A percentile compares a stretch with the other conserved stretches of the same genome.
These are phyloP conservation scores for Russula emetica DNA, from an alignment of 768 basidiomycete species.

Conservation along the genomic window DNA sequence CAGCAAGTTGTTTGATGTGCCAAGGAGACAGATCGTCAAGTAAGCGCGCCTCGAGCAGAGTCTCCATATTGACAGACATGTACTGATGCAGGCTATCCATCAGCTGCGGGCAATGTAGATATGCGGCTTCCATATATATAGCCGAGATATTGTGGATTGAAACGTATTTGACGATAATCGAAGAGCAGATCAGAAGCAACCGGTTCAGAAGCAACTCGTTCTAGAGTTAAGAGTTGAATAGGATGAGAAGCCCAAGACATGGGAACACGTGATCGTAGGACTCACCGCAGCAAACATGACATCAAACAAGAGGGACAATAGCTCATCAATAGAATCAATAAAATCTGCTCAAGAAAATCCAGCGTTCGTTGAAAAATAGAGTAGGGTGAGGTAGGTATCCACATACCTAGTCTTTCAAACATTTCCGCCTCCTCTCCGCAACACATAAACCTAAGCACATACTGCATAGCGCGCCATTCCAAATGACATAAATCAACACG, in stretches of 20 bases:
- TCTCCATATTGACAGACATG: slow-evolving; percentile 80
- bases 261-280: slow-evolving; percentile 17
- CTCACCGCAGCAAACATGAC: slow-evolving; percentile 81
- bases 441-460: slow-evolving; percentile 73
- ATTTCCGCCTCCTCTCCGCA: slow-evolving; percentile 63
- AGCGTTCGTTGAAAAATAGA: neutral
- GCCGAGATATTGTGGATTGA: slow-evolving; percentile 74
- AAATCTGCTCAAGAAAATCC: slow-evolving; percentile 46
- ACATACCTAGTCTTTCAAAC: slow-evolving; percentile 67
- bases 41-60: slow-evolving; percentile 73
- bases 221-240: slow-evolving; percentile 36
- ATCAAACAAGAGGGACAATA: slow-evolving; percentile 82
- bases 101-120: slow-evolving; percentile 68
- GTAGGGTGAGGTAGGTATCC: neutral
- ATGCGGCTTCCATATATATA: slow-evolving; percentile 75
- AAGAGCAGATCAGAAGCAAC: slow-evolving; percentile 78
- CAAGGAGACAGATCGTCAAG: slow-evolving; percentile 69
- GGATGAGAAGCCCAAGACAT: neutral
- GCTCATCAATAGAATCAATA: slow-evolving; percentile 59
- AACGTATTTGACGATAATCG: slow-evolving; percentile 60
- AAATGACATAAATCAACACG: slow-evolving; percentile 69
- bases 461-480: slow-evolving; percentile 66
- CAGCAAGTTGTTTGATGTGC: slow-evolving; percentile 63
- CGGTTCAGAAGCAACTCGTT: slow-evolving; percentile 88
- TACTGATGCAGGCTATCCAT: slow-evolving; percentile 70